Base-by-base conservation (phyloP, 108 stramenopile genomes). In the Nitzschia sp. region DNA sequence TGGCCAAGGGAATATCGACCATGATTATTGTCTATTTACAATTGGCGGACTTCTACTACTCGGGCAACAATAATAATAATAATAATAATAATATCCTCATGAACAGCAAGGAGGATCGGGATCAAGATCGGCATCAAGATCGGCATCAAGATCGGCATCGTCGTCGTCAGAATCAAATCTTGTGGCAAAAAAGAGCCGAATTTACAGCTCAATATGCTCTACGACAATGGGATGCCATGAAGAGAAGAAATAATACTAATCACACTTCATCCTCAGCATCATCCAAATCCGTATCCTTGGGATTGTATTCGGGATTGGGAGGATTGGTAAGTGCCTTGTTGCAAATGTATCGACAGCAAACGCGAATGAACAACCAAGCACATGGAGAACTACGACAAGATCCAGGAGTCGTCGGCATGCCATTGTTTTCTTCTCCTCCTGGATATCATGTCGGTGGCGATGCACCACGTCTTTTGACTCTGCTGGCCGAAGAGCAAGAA, bases 1-100 rank as follows among this genome's bases (percentile, higher is more conserved):
- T 93, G 33, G 87, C 89, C 26, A 70, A 86, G 47, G 89, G 89
- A 31, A 52, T 84, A 16, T 85, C 86, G 23, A 88, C 89, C 15
- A 91, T 88, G 58, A 86, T 85, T 22, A 84, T 86, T 53, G 73
- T 76, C 47, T 86, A 89, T 60, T 63, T 93, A 34, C 72, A 68
- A 16, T 27, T 92, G 23, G 3, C 57, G 33, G n/a, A n/a, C n/a
- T n/a, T n/a, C n/a, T n/a, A n/a, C n/a, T n/a, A n/a, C n/a, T n/a
- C n/a, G n/a, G n/a, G n/a, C n/a, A n/a, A n/a, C n/a, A n/a, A n/a
- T n/a, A n/a, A n/a, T n/a, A n/a, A n/a, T n/a, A n/a, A n/a, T n/a
- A n/a, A n/a, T n/a, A n/a, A n/a, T n/a, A n/a, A n/a, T n/a, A n/a
- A n/a, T n/a, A n/a, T n/a, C n/a, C n/a, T n/a, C n/a, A n/a, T n/a